Percentiles rank a stretch among this genome's conserved stretches.
phyloP scores from a whole-genome alignment of 2,329 filamentous ascomycete genomes.

The Cryphonectria japonica region DNA sequence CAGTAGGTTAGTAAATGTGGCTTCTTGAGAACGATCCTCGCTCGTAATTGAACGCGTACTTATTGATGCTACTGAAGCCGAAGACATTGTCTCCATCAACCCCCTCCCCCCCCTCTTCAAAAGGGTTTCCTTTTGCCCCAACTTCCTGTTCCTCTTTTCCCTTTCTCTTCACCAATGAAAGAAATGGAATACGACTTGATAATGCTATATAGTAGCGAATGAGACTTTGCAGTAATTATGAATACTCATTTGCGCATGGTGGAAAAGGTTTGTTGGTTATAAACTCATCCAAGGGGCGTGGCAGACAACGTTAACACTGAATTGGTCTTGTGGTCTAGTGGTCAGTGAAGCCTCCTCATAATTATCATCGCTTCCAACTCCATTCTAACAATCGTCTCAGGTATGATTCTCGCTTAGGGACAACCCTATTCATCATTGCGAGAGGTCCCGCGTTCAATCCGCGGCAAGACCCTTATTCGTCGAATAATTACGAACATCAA shows the following conservation, averaged over 20 bases:
- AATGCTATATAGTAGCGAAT: no score
- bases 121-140: no score
- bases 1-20: not conserved
- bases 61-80: no score
- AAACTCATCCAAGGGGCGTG: not conserved
- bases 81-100: no score
- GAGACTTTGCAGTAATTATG: no score
- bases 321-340: constrained; percentile 21
- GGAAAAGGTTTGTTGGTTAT: not conserved
- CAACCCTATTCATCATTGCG: constrained; percentile 18
- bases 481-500: not conserved
- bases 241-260: no score
- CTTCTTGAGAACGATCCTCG: not conserved
- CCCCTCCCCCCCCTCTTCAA: no score
- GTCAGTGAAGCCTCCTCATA: not conserved
- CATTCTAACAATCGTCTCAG: not conserved
- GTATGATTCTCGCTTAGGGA: constrained; percentile 22
- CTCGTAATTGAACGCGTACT: not conserved
- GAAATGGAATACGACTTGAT: no score
- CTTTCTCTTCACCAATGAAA: no score
- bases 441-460: constrained; percentile 18
- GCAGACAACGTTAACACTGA: not conserved
- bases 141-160: no score
- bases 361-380: no score
- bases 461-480: constrained; percentile 9